Base-by-base conservation (phyloP, 495 filamentous ascomycete genomes). In the Hypomontagnella submonticulosa region DNA sequence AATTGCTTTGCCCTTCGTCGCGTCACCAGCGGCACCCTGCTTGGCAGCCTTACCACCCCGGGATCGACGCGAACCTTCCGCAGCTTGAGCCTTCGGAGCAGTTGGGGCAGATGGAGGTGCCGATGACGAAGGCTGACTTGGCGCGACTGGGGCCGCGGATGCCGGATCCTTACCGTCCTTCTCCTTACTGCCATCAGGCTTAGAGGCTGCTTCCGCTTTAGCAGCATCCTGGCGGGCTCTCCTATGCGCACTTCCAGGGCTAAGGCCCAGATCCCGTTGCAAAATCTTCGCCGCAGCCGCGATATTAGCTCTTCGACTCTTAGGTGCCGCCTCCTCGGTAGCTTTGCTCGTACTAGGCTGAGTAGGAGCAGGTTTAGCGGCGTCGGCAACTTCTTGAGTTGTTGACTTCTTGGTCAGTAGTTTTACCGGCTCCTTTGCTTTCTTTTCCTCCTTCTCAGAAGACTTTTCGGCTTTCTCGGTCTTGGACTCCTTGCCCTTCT, bases 261-360 rank as follows among this genome's bases (percentile, higher is more conserved):
- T 86, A n/a, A 98, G 82, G 13, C 94, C 95, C 13, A 97, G 80
- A 75, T 98, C 95, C 12, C 93, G 88, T 68, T 97, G 92, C 18
- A 98, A 76, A 59, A 98, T 97, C 43, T 88, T 88, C 13, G 92
- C 91, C 4, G 92, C 93, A 19, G 85, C 88, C 27, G 88, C 85
- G 34, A 86, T 89, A 63, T 86, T 91, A 7, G 90, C 90, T 60
- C 92, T 85, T 36, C 82, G 75, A 52, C 77, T 81, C 77, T 80
- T 78, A 9, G 77, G 60, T 16, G 53, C 44, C 3, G 74, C 51
- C 18, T 76, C 55, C 34, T 80, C 76, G 57, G 73, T 32, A 30
- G 69, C 30, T 51, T 73, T 75, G 18, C 46, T 62, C 9, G 76
- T 48, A 44, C 75, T 56, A 52, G 74, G 69, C 67, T 76, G 75